Conservation (phyloP, 1,284 basidiomycete species). For the Heterobasidion irregulare region DNA sequence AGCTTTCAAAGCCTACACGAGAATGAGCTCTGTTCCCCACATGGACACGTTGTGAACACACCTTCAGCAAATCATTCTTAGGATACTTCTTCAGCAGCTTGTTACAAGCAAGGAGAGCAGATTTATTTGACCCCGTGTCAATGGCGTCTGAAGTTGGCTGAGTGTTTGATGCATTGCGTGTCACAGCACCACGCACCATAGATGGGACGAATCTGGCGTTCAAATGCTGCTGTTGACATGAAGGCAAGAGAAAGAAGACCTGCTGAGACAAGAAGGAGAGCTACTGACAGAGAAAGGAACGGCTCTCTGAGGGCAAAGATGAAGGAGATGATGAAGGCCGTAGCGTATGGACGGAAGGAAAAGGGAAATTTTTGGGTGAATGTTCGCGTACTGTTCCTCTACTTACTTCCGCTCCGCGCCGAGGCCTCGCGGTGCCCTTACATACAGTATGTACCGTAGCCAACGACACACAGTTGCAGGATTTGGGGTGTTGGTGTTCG, state of each 20-base stretch:
- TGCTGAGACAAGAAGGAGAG: background rate
- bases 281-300: background rate
- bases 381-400: background rate
- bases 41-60: constrained; percentile 18
- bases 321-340: background rate
- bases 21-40: background rate
- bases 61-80: constrained; percentile 66
- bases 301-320: background rate
- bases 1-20: constrained; percentile 67
- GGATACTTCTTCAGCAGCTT: constrained; percentile 79
- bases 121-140: constrained; percentile 79
- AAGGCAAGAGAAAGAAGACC: background rate
- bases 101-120: constrained; percentile 75
- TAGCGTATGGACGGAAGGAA: background rate
- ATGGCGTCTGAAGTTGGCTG: constrained; percentile 53
- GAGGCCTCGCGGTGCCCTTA: background rate
- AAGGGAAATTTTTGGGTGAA: background rate
- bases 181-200: constrained; percentile 44
- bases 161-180: background rate
- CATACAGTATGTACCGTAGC: background rate
- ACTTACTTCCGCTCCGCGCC: constrained; percentile 1
- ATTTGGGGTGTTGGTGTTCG: too few species aligned
- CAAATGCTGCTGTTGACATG: constrained; percentile 44
- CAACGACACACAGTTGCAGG: background rate
- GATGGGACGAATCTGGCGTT: constrained; percentile 73